Evolutionary conservation across 2,329 filamentous ascomycete species (phyloP).

Genomic region (Tolypocladium amazonense): DNA sequence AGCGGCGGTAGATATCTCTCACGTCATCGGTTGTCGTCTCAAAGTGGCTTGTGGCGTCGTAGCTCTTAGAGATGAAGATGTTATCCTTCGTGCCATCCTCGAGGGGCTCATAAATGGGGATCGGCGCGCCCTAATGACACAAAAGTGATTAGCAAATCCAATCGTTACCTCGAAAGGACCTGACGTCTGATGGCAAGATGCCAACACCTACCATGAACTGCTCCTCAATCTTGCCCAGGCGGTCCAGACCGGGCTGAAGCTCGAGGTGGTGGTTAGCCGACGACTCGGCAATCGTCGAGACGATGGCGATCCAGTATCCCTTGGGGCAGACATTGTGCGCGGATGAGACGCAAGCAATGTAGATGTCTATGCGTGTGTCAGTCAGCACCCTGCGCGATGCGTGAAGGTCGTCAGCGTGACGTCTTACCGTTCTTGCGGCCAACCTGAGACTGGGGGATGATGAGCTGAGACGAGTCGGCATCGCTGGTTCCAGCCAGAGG

Average conservation of each 20-base stretch:
- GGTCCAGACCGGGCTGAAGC: slow-evolving; percentile 82
- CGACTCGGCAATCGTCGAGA: slow-evolving; percentile 92
- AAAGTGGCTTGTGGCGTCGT: slow-evolving; percentile 96
- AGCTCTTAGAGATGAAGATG: slow-evolving; percentile 97
- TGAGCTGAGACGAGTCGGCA: slow-evolving; percentile 83
- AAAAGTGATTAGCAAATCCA: not conserved
- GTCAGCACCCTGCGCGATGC: slow-evolving; percentile 3
- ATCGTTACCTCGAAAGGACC: not conserved
- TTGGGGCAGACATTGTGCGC: slow-evolving; percentile 98
- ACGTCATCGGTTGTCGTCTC: slow-evolving; percentile 89
- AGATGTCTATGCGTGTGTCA: slow-evolving; percentile 58
- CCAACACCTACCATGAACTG: slow-evolving; percentile 67
- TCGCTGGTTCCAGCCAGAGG: slow-evolving; percentile 83
- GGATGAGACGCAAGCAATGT: slow-evolving; percentile 90
- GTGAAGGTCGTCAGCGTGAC: not conserved
- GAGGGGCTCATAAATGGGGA: slow-evolving; percentile 86
- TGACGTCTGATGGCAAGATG: not conserved
- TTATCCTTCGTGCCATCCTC: slow-evolving; percentile 76
- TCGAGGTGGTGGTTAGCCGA: slow-evolving; percentile 91
- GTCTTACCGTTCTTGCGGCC: slow-evolving; percentile 83
- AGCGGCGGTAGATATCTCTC: slow-evolving; percentile 80
- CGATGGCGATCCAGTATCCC: slow-evolving; percentile 97
- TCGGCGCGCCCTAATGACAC: slow-evolving; percentile 54
- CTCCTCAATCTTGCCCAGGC: slow-evolving; percentile 89
- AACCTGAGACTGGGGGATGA: slow-evolving; percentile 96